phyloP scores from a whole-genome alignment of 495 filamentous ascomycete species.

The Podospora conica region DNA sequence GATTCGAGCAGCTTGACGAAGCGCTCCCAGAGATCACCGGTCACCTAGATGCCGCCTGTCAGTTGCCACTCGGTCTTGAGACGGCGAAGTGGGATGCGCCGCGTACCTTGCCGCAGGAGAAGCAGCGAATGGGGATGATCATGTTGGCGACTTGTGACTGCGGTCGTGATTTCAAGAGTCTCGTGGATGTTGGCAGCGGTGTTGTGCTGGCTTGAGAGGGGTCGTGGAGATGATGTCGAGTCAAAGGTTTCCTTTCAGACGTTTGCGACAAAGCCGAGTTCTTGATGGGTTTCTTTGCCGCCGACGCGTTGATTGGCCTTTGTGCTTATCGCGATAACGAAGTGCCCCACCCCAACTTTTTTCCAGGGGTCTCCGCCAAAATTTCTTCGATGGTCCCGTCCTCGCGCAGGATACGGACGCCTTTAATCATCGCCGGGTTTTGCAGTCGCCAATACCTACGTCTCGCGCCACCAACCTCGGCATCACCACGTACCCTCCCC shows the following conservation, averaged over 20 bases:
- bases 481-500: not conserved
- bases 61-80: conserved; percentile 13
- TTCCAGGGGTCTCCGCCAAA: conserved; percentile 25
- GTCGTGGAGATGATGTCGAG: not conserved
- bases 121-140: conserved; percentile 98
- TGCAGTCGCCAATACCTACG: not conserved
- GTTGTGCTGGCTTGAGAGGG: not conserved
- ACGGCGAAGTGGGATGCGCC: not conserved
- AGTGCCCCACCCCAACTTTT: conserved; percentile 30
- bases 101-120: conserved; percentile 95
- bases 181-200: not conserved
- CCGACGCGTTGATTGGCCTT: conserved; percentile 14
- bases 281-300: conserved; percentile 7
- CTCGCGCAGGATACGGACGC: not conserved
- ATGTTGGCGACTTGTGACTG: conserved; percentile 45
- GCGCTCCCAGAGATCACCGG: conserved; percentile 93
- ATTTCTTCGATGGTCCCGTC: conserved; percentile 23
- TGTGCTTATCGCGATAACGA: conserved; percentile 30
- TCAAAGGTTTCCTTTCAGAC: not conserved
- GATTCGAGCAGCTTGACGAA: conserved; percentile 75
- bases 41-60: conserved; percentile 55
- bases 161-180: not conserved
- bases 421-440: not conserved
- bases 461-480: not conserved
- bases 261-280: not conserved